Conservation (phyloP, 2,329 filamentous ascomycete genomes). For the Lachnellula hyalina region DNA sequence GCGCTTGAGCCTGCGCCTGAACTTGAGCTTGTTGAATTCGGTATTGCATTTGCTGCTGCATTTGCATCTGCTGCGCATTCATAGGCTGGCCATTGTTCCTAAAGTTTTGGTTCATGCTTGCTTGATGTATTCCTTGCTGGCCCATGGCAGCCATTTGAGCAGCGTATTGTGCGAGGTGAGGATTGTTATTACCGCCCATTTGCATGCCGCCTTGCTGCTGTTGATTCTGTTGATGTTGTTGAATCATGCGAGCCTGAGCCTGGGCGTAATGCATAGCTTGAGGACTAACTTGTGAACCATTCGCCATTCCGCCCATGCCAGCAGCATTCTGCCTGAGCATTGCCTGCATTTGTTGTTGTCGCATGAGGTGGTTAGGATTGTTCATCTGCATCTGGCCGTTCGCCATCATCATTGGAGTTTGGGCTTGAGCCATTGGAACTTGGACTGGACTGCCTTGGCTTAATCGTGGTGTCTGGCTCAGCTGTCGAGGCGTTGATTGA, state of each 20-base stretch:
- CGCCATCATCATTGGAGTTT: constrained; percentile 51
- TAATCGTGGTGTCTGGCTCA: constrained; percentile 57
- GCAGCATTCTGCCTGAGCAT: constrained; percentile 27
- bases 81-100: constrained; percentile 31
- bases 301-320: constrained; percentile 31
- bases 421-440: constrained; percentile 52
- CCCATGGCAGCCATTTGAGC: constrained; percentile 21
- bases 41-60: constrained; percentile 14
- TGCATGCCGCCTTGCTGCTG: constrained; percentile 21
- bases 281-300: constrained; percentile 31
- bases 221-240: constrained; percentile 27
- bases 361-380: constrained; percentile 30
- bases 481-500: constrained; percentile 53
- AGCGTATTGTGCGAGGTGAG: constrained; percentile 18
- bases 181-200: constrained; percentile 3
- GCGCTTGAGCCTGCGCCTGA: constrained; percentile 13
- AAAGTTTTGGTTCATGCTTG: constrained; percentile 27
- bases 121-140: constrained; percentile 16
- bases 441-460: constrained; percentile 57
- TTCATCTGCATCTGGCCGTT: constrained; percentile 30
- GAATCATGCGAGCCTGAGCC: background rate
- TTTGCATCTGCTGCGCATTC: constrained; percentile 33
- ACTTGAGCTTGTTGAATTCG: constrained; percentile 23
- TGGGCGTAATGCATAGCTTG: constrained; percentile 3
- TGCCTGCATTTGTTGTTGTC: constrained; percentile 24